Conservation (phyloP, 129 eudicot genomes). For the Logfia minima region DNA sequence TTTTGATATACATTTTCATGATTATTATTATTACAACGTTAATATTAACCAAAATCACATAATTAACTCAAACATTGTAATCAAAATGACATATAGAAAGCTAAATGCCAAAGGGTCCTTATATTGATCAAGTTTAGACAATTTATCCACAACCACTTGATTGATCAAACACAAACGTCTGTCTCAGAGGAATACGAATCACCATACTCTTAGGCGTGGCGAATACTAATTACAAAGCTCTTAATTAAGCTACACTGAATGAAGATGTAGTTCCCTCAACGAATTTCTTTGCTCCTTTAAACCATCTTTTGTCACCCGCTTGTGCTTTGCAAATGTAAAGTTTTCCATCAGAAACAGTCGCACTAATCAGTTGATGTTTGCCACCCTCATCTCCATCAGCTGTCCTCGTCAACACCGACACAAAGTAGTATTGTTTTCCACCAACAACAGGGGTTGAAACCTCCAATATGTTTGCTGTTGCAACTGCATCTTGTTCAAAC, state of each 20-base stretch:
- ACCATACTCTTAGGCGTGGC: constrained; percentile 36
- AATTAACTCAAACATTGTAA: background rate
- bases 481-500: constrained; percentile 81
- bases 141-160: constrained; percentile 40
- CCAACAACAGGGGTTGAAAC: constrained; percentile 54
- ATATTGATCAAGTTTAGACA: constrained; percentile 33
- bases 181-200: constrained; percentile 16
- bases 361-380: constrained; percentile 75
- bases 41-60: constrained; percentile 4
- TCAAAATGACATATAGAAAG: background rate
- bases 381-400: constrained; percentile 99
- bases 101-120: constrained; percentile 27
- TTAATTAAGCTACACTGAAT: constrained; percentile 67
- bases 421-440: constrained; percentile 66
- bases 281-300: constrained; percentile 84
- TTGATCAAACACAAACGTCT: constrained; percentile 24
- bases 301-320: constrained; percentile 98
- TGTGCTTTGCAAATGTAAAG: constrained; percentile 90
- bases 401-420: constrained; percentile 83
- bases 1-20: background rate
- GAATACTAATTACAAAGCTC: constrained; percentile 40
- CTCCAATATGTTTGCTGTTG: constrained; percentile 91
- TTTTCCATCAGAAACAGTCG: constrained; percentile 65
- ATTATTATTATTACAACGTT: background rate
- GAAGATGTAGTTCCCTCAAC: constrained; percentile 69